Conservation (phyloP, 805 yeast genomes). For the Schizosaccharomyces cryophilus region DNA sequence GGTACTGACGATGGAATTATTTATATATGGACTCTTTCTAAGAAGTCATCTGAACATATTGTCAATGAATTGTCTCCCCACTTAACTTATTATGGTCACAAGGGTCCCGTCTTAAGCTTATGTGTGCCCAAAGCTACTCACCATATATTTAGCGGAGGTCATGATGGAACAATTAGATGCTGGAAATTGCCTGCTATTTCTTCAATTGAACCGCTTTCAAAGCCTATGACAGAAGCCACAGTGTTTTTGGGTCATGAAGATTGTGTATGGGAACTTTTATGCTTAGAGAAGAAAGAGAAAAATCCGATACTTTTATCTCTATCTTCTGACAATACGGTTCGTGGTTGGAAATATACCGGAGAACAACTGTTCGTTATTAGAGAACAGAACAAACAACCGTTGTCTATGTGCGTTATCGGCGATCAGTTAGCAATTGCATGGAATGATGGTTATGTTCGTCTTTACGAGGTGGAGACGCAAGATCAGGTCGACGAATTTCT, state of each 20-base stretch:
- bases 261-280: not conserved
- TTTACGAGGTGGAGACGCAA: not conserved
- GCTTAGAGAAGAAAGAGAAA: not conserved
- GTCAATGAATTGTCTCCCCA: not conserved
- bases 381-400: not conserved
- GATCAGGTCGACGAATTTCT: not conserved
- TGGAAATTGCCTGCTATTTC: not conserved
- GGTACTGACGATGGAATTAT: not conserved
- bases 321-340: not conserved
- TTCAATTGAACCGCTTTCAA: not conserved
- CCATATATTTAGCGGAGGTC: not conserved
- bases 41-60: not conserved
- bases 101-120: not conserved
- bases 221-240: not conserved
- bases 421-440: not conserved
- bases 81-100: not conserved
- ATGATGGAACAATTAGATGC: not conserved
- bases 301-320: not conserved
- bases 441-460: not conserved
- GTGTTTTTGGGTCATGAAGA: not conserved
- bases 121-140: not conserved
- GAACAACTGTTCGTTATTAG: not conserved
- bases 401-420: not conserved
- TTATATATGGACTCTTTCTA: not conserved
- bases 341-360: not conserved